These are phyloP conservation scores for Arthrobotrys sphaeroides DNA, from an alignment of 2,329 filamentous ascomycete species.

Conservation along the genomic window DNA sequence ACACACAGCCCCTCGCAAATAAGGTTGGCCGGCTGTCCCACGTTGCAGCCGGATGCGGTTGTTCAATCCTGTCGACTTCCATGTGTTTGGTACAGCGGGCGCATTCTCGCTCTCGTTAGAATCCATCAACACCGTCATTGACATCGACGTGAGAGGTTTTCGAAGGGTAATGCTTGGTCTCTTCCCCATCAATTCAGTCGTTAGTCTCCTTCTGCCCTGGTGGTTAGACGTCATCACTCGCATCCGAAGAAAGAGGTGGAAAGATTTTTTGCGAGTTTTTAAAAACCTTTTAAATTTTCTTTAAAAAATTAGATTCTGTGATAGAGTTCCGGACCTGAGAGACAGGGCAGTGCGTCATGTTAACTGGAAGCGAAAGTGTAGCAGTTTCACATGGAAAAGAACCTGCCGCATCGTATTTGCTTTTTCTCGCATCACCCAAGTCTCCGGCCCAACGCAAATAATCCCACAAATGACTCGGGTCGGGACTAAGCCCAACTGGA, in stretches of 20 bases:
- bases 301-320: background rate
- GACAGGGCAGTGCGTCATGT: slow-evolving; percentile 24
- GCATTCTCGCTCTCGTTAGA: slow-evolving; percentile 9
- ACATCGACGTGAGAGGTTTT: background rate
- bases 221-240: slow-evolving; percentile 8
- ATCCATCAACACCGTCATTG: slow-evolving; percentile 6
- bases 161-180: slow-evolving; percentile 3
- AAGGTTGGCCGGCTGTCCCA: slow-evolving; percentile 45
- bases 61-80: background rate
- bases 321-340: slow-evolving; percentile 16
- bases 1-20: slow-evolving; percentile 29
- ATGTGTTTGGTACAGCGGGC: slow-evolving; percentile 5
- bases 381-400: slow-evolving; percentile 6
- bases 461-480: slow-evolving; percentile 33
- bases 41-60: slow-evolving; percentile 41
- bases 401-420: slow-evolving; percentile 21
- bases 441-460: slow-evolving; percentile 40
- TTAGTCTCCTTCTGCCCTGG: background rate
- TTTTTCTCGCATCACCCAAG: slow-evolving; percentile 1
- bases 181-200: background rate
- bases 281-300: slow-evolving; percentile 7
- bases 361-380: slow-evolving; percentile 14
- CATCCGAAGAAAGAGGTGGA: background rate
- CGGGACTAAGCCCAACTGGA: slow-evolving; percentile 3
- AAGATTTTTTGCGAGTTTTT: slow-evolving; percentile 6